Evolutionary conservation across 2,329 filamentous ascomycete species (phyloP), one percentile per base, ranked within the genome.

Genomic region (Pseudocercospora macadamiae): DNA sequence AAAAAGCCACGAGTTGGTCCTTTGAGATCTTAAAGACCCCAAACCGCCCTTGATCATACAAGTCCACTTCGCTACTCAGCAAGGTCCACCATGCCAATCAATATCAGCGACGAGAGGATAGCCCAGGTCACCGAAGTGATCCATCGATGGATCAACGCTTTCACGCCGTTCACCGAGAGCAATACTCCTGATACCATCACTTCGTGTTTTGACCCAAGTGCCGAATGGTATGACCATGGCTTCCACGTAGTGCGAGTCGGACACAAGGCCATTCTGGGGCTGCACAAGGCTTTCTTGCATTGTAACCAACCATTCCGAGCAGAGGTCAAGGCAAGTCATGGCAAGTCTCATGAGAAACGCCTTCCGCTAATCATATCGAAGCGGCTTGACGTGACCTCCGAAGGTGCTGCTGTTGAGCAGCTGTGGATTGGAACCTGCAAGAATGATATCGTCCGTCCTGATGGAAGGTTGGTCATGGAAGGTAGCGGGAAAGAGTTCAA

Each of bases 371-470:
- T 36, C 12, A 23, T 42, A 21, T 12, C 5, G 1, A 14, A 59
- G 56, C 42, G 32, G 9, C 30, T 60, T 36, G 32, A 45, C 5
- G 19, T 48, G 9, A 60, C 57, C 4, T 26, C 54, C 2, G 37
- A 36, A 1, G 57, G 57, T 18, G 57, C 53, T 9, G 57, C 34
- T 14, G 47, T 60, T 30, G 53, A 60, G 44, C 53, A 60, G 47
- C 45, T 60, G 4, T 60, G 57, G 57, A 32, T 56, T n/a, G 57
- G 57, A 8, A 36, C 28, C 5, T 56, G 52, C 36, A 44, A 18
- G 26, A 56, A 60, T 19, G 57, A 60, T n/a, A 60, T 60, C n/a
- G 53, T 60, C 18, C 44, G 57, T 19, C 52, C 52, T 16, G 48
- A 60, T 39, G 57, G 57, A 2, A n/a, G 14, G 19, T 19, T 57